Evolutionary conservation across 2,329 filamentous ascomycete species (phyloP).

Genomic region (Pyrenophora tritici-repentis): DNA sequence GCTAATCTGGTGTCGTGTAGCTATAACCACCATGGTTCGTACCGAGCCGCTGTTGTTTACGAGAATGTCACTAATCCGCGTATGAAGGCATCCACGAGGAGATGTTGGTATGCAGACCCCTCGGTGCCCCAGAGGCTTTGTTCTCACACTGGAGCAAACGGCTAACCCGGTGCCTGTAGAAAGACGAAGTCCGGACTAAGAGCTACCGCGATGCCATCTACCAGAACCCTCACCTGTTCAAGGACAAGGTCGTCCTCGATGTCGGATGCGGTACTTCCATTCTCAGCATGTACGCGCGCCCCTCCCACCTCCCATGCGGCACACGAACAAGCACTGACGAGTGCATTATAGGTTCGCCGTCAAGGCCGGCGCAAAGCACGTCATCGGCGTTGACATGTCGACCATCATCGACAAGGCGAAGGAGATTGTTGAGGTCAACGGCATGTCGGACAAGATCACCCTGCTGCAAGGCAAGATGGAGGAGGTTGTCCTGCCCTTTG

Average conservation of each 20-base stretch:
- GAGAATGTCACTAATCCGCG: conserved; percentile 47
- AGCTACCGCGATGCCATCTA: conserved; percentile 98
- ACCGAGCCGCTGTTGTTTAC: conserved; percentile 37
- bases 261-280: conserved; percentile 97
- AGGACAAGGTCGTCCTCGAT: conserved; percentile 92
- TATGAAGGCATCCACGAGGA: conserved; percentile 88
- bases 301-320: conserved; percentile 7
- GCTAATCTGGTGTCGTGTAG: conserved; percentile 58
- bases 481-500: conserved; percentile 89
- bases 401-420: conserved; percentile 98
- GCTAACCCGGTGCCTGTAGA: conserved; percentile 58
- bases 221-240: conserved; percentile 93
- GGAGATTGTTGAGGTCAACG: conserved; percentile 91
- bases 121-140: conserved; percentile 10
- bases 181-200: conserved; percentile 96
- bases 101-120: conserved; percentile 77
- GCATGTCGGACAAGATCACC: conserved; percentile 94
- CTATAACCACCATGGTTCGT: conserved; percentile 96
- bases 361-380: conserved; percentile 94
- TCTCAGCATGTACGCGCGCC: conserved; percentile 83
- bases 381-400: conserved; percentile 99
- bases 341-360: conserved; percentile 79
- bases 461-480: conserved; percentile 99
- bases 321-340: conserved; percentile 28
- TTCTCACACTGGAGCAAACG: conserved; percentile 1